Evolutionary conservation across 2,329 filamentous ascomycete genomes (phyloP).

Genomic region (Hirsutella rhossiliensis): DNA sequence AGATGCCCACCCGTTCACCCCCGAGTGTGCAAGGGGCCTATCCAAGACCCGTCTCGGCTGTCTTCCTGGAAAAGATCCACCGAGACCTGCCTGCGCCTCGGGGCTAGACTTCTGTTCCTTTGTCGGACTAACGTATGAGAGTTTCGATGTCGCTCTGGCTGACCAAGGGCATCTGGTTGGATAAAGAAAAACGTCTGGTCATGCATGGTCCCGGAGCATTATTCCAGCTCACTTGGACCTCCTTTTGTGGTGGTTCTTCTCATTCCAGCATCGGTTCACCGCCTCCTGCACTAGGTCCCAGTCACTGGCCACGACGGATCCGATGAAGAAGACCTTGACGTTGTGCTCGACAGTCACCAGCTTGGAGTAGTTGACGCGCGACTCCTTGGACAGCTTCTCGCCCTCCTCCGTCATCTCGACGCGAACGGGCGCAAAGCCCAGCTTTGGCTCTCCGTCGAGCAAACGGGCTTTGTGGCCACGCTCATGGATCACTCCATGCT

Average conservation of each 20-base stretch:
- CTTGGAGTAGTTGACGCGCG: constrained; percentile 47
- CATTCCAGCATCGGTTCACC: constrained; percentile 36
- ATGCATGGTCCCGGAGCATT: neutral
- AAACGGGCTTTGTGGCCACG: constrained; percentile 16
- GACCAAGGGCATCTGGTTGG: neutral
- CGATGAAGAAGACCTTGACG: constrained; percentile 43
- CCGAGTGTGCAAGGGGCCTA: too few species aligned
- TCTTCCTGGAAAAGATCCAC: too few species aligned
- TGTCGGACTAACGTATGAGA: constrained; percentile 15
- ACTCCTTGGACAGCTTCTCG: constrained; percentile 35
- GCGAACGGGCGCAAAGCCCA: constrained; percentile 35
- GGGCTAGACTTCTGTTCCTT: too few species aligned
- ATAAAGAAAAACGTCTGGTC: neutral
- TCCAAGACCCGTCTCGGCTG: too few species aligned
- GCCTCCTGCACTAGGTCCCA: constrained; percentile 29
- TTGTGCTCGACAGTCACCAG: constrained; percentile 46
- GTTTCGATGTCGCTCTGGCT: constrained; percentile 8
- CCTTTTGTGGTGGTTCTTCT: constrained; percentile 26
- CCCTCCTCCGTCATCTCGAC: constrained; percentile 28
- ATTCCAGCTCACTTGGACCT: constrained; percentile 11
- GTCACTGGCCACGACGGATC: constrained; percentile 27
- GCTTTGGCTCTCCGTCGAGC: constrained; percentile 28
- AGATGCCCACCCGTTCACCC: too few species aligned
- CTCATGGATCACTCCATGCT: constrained; percentile 41
- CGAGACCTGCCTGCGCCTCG: too few species aligned